Evolutionary conservation across 192 early-diverging fungal genomes (phyloP).

Genomic region (Chytriomyces sp.): DNA sequence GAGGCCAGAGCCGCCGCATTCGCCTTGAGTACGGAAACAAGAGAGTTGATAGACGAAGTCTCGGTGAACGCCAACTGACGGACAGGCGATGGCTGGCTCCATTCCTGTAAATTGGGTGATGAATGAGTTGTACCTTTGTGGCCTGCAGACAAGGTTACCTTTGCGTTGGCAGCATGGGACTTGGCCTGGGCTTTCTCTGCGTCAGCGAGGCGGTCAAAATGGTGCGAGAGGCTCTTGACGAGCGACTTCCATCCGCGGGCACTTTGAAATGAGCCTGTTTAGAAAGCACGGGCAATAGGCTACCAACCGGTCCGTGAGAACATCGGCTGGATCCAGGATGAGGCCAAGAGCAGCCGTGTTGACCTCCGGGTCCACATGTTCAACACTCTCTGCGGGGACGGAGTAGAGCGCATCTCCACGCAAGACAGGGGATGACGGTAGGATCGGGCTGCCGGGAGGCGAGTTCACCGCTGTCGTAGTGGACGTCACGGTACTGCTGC

Average conservation of each 20-base stretch:
- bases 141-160: neutral
- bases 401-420: neutral
- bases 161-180: neutral
- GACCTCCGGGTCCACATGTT: neutral
- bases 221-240: neutral
- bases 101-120: constrained; percentile 5
- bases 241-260: neutral
- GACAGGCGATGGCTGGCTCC: constrained; percentile 4
- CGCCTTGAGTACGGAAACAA: neutral
- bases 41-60: neutral
- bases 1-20: neutral
- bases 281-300: too few species aligned
- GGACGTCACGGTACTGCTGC: neutral
- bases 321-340: constrained; percentile 2
- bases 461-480: neutral
- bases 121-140: neutral
- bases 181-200: constrained; percentile 4
- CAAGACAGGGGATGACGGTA: neutral
- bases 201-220: neutral
- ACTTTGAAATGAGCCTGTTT: too few species aligned
- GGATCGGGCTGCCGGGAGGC: neutral
- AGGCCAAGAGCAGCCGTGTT: constrained; percentile 9
- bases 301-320: constrained; percentile 7
- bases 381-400: neutral
- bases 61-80: constrained; percentile 11